Base-by-base conservation (phyloP, 441 rosid genomes). In the Hypseocharis bilobata region DNA sequence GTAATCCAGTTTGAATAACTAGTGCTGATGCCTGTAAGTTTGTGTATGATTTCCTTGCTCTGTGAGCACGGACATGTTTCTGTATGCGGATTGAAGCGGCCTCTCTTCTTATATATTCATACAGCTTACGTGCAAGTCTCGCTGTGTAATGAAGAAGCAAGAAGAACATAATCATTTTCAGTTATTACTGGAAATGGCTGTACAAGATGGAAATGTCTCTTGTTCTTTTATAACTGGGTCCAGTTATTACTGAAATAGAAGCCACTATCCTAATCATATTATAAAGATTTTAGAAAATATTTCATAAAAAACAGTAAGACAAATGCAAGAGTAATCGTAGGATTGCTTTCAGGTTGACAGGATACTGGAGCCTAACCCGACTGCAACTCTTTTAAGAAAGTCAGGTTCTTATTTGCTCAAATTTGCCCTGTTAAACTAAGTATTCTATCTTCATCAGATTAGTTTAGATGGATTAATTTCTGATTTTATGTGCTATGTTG, bases 41-140 rank as follows among this genome's bases (percentile, higher is more conserved):
- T 62, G 76, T 45, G 76, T 89, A 95, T 64, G 92, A 81, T 72
- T 78, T 83, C 71, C 88, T 86, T 73, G 85, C 90, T 64, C 71
- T 82, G 69, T 82, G 81, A 72, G 76, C 73, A 65, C 85, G 82
- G 85, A 86, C 92, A 76, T 82, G 86, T 85, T 84, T 95, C 77
- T 95, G 96, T 72, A 95, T 86, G 70, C 80, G 92, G 80, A 89
- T 69, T 22, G 96, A 95, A 65, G 91, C 91, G 69, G 96, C 97
- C 77, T 92, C 84, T 71, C 79, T 78, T 62, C 92, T 81, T 87
- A 95, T 73, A 73, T 85, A 75, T 80, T 86, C 95, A 71, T 74
- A 95, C 71, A 83, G 74, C 70, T 84, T 81, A 73, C 98, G 84
- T 45, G 98, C 97, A 84, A 78, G 78, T 73, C 84, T 86, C 60